phyloP scores from a whole-genome alignment of 331 rosid species.

The Quercus lobata region DNA sequence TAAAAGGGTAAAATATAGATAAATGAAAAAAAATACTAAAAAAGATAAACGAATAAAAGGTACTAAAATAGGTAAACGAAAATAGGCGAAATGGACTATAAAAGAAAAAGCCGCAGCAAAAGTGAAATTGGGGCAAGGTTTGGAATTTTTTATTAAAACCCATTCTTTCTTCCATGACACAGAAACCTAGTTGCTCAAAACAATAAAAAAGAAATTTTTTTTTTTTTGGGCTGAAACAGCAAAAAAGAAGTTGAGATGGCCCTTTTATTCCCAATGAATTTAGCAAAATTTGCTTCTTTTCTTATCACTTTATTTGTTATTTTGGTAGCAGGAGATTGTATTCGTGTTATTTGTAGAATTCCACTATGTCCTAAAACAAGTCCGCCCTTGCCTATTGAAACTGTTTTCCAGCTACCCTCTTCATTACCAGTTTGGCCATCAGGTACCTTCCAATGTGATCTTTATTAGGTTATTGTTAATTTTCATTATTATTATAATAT shows the following conservation, averaged over 20 bases:
- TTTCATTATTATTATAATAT: neutral
- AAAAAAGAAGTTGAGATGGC: neutral
- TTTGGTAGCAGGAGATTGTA: neutral
- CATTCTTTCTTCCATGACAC: constrained; percentile 26
- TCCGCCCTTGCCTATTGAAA: constrained; percentile 39
- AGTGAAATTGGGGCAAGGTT: neutral
- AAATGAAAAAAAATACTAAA: too few relatives aligned
- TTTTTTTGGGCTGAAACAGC: too few relatives aligned
- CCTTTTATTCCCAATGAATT: neutral
- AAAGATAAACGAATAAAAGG: too few relatives aligned
- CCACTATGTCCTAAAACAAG: too few relatives aligned
- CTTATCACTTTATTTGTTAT: neutral
- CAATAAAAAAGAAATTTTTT: too few relatives aligned
- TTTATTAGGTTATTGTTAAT: too few relatives aligned
- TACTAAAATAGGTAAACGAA: neutral
- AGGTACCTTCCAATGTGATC: constrained; percentile 23
- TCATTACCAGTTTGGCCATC: constrained; percentile 33
- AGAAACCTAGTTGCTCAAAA: neutral
- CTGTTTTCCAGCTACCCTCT: constrained; percentile 60
- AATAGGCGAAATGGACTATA: neutral
- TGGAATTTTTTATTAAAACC: neutral
- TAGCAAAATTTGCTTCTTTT: constrained; percentile 4
- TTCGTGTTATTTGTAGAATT: neutral
- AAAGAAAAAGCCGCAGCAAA: neutral
- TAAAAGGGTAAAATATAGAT: too few relatives aligned